These are phyloP conservation scores for Pirum gemmata DNA, from an alignment of 78 protist genomes.

Conservation along the genomic window DNA sequence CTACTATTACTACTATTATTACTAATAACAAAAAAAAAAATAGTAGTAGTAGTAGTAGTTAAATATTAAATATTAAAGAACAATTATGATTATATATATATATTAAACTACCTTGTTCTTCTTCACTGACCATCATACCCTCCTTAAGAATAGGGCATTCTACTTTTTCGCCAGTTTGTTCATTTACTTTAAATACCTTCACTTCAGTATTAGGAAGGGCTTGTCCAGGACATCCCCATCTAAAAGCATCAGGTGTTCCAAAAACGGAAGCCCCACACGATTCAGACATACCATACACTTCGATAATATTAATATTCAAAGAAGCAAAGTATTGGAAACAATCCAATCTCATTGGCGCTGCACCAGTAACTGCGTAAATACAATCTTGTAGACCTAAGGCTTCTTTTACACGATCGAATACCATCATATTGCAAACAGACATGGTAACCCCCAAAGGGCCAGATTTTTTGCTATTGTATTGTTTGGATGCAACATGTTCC, in stretches of 20 bases:
- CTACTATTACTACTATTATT: no score
- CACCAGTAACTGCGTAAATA: constrained; percentile 56
- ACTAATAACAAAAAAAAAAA: no score
- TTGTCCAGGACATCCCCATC: constrained; percentile 58
- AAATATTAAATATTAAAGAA: no score
- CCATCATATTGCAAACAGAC: constrained; percentile 54
- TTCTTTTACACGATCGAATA: constrained; percentile 53
- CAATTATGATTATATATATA: no score
- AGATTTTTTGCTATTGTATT: not conserved
- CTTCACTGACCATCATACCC: not conserved
- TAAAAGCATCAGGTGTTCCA: constrained; percentile 29
- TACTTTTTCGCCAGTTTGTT: constrained; percentile 17
- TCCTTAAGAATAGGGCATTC: not conserved
- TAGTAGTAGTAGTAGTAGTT: no score
- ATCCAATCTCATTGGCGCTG: constrained; percentile 70
- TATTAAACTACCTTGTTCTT: no score
- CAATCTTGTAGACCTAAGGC: constrained; percentile 65
- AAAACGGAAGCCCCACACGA: constrained; percentile 58
- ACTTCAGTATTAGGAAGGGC: constrained; percentile 56
- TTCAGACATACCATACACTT: constrained; percentile 76
- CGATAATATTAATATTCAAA: constrained; percentile 61
- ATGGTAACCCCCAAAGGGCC: constrained; percentile 49
- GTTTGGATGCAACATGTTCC: not conserved
- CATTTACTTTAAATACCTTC: constrained; percentile 5
- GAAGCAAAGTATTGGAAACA: constrained; percentile 63